Evolutionary conservation across 257 asterid species (phyloP).

Genomic region (Avicennia marina): DNA sequence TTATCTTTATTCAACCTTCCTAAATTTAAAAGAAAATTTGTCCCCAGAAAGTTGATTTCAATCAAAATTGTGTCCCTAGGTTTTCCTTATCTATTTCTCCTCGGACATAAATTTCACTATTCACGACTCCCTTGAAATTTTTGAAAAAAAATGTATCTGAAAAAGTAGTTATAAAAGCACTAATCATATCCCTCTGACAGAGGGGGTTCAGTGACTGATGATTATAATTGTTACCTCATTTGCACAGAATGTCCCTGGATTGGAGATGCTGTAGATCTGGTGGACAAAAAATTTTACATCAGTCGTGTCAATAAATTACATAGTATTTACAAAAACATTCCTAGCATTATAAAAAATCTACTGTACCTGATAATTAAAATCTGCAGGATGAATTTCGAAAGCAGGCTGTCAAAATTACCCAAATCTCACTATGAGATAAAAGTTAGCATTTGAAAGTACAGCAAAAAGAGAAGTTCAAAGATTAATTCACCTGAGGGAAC

Average conservation of each 20-base stretch:
- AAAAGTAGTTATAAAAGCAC: too few species aligned
- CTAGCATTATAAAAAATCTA: conserved; percentile 12
- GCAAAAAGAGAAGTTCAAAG: not conserved
- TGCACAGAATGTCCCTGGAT: conserved; percentile 83
- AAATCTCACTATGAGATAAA: conserved; percentile 8
- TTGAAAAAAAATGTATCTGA: too few species aligned
- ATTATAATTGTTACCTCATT: conserved; percentile 52
- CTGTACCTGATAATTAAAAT: conserved; percentile 64
- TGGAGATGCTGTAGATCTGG: conserved; percentile 73
- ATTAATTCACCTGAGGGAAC: conserved; percentile 74
- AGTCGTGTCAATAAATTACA: conserved; percentile 9
- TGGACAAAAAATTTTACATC: conserved; percentile 1
- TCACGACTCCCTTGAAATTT: too few species aligned
- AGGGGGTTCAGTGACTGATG: too few species aligned
- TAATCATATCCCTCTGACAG: too few species aligned
- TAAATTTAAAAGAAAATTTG: too few species aligned
- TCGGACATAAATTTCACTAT: too few species aligned
- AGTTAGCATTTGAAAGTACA: conserved; percentile 12
- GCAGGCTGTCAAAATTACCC: conserved; percentile 66
- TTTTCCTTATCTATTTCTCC: too few species aligned
- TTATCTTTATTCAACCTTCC: too few species aligned
- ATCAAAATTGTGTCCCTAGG: too few species aligned
- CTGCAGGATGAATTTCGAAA: conserved; percentile 49
- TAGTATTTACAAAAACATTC: not conserved
- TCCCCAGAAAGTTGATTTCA: too few species aligned